A percentile compares a stretch with the other conserved stretches of the same genome.
phyloP scores from a whole-genome alignment of 2,329 filamentous ascomycete species.

The Alternaria sp. region DNA sequence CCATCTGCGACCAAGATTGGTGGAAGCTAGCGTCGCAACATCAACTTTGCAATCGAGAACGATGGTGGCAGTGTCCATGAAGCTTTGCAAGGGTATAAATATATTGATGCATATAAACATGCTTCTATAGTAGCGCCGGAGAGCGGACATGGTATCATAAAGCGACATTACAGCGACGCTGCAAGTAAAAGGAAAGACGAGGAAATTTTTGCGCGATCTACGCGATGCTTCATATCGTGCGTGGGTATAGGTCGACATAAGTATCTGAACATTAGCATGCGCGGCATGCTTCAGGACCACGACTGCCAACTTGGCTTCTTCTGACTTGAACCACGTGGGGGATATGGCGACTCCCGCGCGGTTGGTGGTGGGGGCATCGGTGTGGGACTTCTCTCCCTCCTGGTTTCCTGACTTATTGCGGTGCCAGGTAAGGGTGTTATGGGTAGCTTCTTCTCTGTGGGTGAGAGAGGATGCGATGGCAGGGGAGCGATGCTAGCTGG shows the following conservation, averaged over 20 bases:
- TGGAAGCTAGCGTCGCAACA: neutral
- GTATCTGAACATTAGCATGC: neutral
- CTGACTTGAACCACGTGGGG: neutral
- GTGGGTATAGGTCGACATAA: neutral
- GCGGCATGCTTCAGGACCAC: constrained; percentile 9
- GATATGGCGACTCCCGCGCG: neutral
- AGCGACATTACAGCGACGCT: neutral
- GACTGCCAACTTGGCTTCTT: constrained; percentile 16
- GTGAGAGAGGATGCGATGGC: neutral
- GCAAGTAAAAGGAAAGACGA: neutral
- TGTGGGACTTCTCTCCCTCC: neutral
- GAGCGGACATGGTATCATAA: neutral
- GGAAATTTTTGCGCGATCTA: neutral
- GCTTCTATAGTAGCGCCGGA: neutral
- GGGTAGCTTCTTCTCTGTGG: neutral
- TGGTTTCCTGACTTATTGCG: neutral
- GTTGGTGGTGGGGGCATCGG: neutral
- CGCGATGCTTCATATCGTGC: neutral
- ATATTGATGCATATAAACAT: neutral
- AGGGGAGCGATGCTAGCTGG: neutral
- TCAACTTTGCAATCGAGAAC: neutral
- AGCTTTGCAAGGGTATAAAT: neutral
- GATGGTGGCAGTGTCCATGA: neutral
- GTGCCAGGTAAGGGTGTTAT: neutral
- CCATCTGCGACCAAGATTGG: no score